Conservation (phyloP, 1,139 yeast genomes). For the Eremothecium sinecaudum region DNA sequence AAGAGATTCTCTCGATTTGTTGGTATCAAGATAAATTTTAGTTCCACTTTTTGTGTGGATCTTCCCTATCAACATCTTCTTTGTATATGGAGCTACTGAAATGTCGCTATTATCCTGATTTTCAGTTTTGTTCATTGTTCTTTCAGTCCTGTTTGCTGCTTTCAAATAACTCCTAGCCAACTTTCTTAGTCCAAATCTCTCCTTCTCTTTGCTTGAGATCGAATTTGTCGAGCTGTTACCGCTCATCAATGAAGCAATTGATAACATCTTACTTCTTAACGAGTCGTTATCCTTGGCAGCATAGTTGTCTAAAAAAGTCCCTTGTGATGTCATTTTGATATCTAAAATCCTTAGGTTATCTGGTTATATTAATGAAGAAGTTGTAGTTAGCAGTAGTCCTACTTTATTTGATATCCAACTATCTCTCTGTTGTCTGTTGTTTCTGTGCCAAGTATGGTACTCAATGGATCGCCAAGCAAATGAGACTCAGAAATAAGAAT, state of each 20-base stretch:
- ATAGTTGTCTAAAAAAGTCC: conserved; percentile 4
- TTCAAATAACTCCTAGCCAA: conserved; percentile 22
- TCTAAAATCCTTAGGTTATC: conserved; percentile 6
- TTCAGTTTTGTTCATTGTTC: conserved; percentile 1
- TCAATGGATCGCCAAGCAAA: too few relatives aligned
- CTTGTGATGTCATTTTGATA: conserved; percentile 5
- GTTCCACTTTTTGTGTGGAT: conserved; percentile 8
- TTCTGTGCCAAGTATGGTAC: conserved; percentile 5
- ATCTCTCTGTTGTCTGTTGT: conserved; percentile 1
- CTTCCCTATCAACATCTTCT: conserved; percentile 3
- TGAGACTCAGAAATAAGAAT: neutral
- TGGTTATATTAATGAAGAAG: conserved; percentile 6
- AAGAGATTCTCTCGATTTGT: conserved; percentile 6
- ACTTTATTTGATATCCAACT: conserved; percentile 5
- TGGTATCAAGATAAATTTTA: conserved; percentile 6
- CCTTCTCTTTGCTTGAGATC: conserved; percentile 10
- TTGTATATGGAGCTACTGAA: conserved; percentile 4
- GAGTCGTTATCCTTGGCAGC: conserved; percentile 5
- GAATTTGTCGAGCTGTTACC: conserved; percentile 6
- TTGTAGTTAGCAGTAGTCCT: conserved; percentile 5
- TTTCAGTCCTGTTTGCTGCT: conserved; percentile 5
- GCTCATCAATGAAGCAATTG: conserved; percentile 6
- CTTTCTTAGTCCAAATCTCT: conserved; percentile 24
- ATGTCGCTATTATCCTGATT: conserved; percentile 4
- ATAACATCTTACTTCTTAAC: conserved; percentile 5